Evolutionary conservation across 441 rosid species (phyloP).

Genomic region (Lepidium campestre): DNA sequence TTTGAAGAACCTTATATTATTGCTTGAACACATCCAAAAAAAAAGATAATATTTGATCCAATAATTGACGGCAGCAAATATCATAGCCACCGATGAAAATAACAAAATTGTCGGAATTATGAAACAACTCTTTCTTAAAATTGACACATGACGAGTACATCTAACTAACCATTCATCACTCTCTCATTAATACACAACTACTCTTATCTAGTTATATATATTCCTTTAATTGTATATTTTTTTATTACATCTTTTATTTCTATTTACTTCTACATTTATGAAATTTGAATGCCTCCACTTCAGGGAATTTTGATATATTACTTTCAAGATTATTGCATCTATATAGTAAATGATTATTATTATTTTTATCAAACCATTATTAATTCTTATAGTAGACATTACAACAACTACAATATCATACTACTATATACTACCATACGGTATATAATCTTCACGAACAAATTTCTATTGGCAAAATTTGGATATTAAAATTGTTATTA

Average conservation of each 20-base stretch:
- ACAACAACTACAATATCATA: no score
- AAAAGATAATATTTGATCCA: neutral
- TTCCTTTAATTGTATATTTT: neutral
- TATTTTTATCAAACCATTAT: no score
- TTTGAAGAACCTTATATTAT: slow-evolving; percentile 5
- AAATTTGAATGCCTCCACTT: neutral
- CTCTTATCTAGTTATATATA: slow-evolving; percentile 8
- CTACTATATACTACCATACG: no score
- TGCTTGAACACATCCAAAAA: neutral
- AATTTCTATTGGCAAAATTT: no score
- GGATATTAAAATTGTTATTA: no score
- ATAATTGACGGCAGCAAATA: slow-evolving; percentile 19
- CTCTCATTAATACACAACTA: slow-evolving; percentile 22
- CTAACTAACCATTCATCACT: slow-evolving; percentile 24
- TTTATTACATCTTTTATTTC: neutral
- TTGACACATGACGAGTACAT: slow-evolving; percentile 23
- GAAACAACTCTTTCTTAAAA: neutral
- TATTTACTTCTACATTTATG: neutral
- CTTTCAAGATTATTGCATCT: neutral
- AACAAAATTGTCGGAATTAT: slow-evolving; percentile 8
- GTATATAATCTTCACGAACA: no score
- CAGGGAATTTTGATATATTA: neutral
- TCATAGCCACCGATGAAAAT: neutral
- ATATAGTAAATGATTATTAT: no score
- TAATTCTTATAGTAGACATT: no score